phyloP scores from a whole-genome alignment of 345 rosid species.

The Eucalyptus sp. region DNA sequence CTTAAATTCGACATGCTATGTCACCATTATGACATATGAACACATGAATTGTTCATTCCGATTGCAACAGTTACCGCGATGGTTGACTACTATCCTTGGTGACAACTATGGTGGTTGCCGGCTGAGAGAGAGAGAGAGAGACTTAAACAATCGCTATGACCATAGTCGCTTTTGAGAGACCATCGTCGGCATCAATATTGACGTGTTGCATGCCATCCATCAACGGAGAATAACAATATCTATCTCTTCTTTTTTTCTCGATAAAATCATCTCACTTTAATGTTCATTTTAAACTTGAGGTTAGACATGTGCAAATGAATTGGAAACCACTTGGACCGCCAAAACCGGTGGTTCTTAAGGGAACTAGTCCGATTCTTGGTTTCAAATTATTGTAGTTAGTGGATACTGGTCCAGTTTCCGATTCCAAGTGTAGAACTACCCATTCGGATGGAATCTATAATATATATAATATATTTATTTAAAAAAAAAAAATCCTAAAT shows the following conservation, averaged over 20 bases:
- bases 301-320: background rate
- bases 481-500: too few relatives aligned
- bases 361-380: too few relatives aligned
- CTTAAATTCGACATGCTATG: background rate
- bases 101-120: background rate
- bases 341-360: too few relatives aligned
- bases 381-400: too few relatives aligned
- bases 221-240: background rate
- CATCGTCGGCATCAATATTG: background rate
- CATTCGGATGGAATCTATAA: too few relatives aligned
- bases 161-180: background rate
- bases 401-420: accelerated
- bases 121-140: background rate
- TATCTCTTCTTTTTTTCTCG: background rate
- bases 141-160: background rate
- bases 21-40: background rate
- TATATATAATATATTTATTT: too few relatives aligned
- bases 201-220: background rate
- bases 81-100: background rate
- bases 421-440: too few relatives aligned
- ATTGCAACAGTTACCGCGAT: background rate
- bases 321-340: accelerated
- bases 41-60: background rate
- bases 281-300: background rate
- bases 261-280: background rate